These are phyloP conservation scores for Chlamydomonas reinhardtii DNA, from an alignment of 163 green algal species.

Conservation along the genomic window DNA sequence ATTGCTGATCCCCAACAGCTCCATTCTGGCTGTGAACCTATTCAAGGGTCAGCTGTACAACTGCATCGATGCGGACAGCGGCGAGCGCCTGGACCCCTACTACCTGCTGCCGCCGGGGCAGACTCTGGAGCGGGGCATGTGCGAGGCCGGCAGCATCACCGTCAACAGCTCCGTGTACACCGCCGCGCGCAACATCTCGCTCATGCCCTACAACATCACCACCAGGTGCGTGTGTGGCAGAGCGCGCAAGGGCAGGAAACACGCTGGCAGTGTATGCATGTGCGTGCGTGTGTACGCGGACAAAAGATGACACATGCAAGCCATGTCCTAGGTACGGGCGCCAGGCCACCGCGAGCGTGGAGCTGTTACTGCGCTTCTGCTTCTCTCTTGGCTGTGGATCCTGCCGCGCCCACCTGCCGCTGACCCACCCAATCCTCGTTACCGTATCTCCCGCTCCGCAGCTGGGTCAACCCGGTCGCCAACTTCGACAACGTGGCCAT, in stretches of 20 bases:
- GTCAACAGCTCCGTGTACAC: constrained; percentile 58
- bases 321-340: no score
- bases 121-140: constrained; percentile 62
- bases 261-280: no score
- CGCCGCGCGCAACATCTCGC: constrained; percentile 7
- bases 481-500: constrained; percentile 79
- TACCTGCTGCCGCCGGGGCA: constrained; percentile 56
- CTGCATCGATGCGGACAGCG: constrained; percentile 35
- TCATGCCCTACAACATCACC: constrained; percentile 54
- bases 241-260: no score
- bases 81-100: constrained; percentile 57
- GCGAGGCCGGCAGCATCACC: constrained; percentile 27
- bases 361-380: no score
- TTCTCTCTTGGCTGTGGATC: no score
- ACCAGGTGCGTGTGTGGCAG: neutral
- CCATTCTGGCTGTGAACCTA: constrained; percentile 70
- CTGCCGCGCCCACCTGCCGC: neutral
- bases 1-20: neutral
- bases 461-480: constrained; percentile 17
- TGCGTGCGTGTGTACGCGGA: no score
- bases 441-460: no score
- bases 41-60: constrained; percentile 58
- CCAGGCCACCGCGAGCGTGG: no score
- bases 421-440: no score
- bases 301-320: no score